Base-by-base conservation (phyloP, 768 basidiomycete species). In the Collybia nuda region DNA sequence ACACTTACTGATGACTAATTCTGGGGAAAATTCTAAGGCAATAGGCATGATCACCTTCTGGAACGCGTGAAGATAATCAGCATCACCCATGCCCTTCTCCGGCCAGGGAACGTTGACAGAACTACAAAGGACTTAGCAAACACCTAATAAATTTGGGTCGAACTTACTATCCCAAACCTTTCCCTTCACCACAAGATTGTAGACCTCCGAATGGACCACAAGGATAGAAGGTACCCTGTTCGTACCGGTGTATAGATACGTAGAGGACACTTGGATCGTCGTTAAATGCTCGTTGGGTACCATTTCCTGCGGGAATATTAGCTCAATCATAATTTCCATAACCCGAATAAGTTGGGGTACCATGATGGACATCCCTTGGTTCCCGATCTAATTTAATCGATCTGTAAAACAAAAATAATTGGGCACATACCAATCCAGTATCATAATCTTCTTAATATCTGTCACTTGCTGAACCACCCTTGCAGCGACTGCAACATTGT, bases 101-200 rank as follows among this genome's bases (percentile, higher is more conserved):
- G 93, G 92, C 95, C 97, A 99, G 0, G 96, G 94, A 48, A 99
- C 80, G 65, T 99, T 99, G 57, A 99, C 93, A 43, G 89, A 93
- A 62, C 93, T 98, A 51, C 40, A 18, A 42, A 17, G 37, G 36
- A 56, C 49, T 45, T 46, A 14, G 21, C 51, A 11, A 26, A 49
- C 46, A 28, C 14, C n/a, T 38, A 26, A 36, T 22, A 48, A 51
- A 23, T 55, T 48, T 40, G 28, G 55, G 23, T 38, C 23, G 39
- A 17, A 77, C 88, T 65, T 70, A 96, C 95, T 77, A 93, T 69
- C 97, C 96, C 40, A 84, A 71, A 5, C 96, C 97, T 1, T 74
- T 62, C 0, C 89, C 94, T 55, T 86, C 85, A 23, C 97, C 97
- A 47, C 86, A 89, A 46, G 91, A 92, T 40, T 87, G 84, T 70